A percentile compares a stretch with the other conserved stretches of the same genome.
Evolutionary conservation across 176 grass and related monocot species (phyloP).

Genomic region (Oryza coarctata): DNA sequence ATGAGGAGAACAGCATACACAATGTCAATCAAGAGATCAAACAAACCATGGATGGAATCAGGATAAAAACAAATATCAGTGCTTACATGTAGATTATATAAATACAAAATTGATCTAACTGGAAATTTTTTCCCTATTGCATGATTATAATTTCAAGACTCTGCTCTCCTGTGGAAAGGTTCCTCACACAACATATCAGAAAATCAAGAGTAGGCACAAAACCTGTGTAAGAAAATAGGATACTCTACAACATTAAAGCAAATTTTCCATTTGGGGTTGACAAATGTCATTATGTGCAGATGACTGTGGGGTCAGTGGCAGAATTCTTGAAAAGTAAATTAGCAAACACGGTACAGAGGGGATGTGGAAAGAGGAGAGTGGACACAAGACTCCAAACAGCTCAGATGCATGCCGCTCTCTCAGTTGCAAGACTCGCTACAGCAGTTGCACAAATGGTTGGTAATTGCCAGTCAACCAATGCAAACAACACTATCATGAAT

Average conservation of each 20-base stretch:
- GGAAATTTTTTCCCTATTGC: neutral
- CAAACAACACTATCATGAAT: constrained; percentile 15
- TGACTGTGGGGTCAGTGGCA: neutral
- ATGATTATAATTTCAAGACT: constrained; percentile 35
- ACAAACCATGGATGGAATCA: constrained; percentile 23
- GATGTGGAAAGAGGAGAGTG: constrained; percentile 41
- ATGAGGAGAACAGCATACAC: constrained; percentile 6
- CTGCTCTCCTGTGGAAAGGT: constrained; percentile 40
- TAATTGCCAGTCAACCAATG: constrained; percentile 33
- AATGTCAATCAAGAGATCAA: constrained; percentile 27
- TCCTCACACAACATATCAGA: constrained; percentile 20
- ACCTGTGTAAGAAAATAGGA: constrained; percentile 30
- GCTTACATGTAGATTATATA: neutral
- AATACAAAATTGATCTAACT: neutral
- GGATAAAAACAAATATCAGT: constrained; percentile 21
- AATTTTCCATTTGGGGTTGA: constrained; percentile 12
- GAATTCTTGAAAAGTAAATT: constrained; percentile 31
- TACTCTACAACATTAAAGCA: neutral
- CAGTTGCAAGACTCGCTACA: constrained; percentile 55
- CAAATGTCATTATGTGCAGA: constrained; percentile 15
- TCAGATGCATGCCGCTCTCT: constrained; percentile 59
- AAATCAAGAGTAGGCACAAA: constrained; percentile 25
- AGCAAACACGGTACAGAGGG: constrained; percentile 21
- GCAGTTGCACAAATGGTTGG: constrained; percentile 39
- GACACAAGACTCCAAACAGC: constrained; percentile 36